Evolutionary conservation across 371 early-diverging fungal species (phyloP), one percentile per base, ranked within the genome.

Genomic region (Enterocytospora artemiae): DNA sequence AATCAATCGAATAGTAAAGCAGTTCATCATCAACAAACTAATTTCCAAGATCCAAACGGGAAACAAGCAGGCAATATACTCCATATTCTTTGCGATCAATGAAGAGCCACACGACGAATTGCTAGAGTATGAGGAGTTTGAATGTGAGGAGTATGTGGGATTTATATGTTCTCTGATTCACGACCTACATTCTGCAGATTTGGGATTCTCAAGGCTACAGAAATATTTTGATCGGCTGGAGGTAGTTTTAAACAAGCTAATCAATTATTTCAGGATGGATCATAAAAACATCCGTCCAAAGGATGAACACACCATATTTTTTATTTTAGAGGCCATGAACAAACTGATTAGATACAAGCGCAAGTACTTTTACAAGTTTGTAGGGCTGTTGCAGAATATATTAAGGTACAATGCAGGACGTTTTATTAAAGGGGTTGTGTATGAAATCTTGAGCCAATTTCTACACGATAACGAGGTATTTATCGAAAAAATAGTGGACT

Each of bases 1-100:
- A 9, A 27, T 73, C 5, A 54, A 51, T 24, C 18, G 25, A 31
- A 49, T 70, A 50, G 55, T 67, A 12, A 67, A 59, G 46, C 39
- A 36, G 39, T 57, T 50, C 25, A 67, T 71, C 41, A 39, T 71
- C 16, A 18, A 25, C 4, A 59, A 48, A 33, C 5, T 67, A 53
- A 28, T 49, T 33, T 52, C 28, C 14, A n/a, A 50, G 31, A n/a
- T 63, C 41, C 12, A 27, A 2, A 33, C 56, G 9, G 45, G 1
- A 7, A 49, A 64, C 22, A 3, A 31, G 4, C 4, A 65, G 2
- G 24, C 32, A 22, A 20, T 55, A n/a, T 69, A 65, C 31, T 36
- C 55, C 44, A 65, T 69, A 43, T 73, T 69, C 46, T 62, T 59
- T 53, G 49, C 58, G 20, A 28, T 73, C 3, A 73, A 73, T 54